Conservation (phyloP, 306 rosid genomes). For the Pueraria montana region DNA sequence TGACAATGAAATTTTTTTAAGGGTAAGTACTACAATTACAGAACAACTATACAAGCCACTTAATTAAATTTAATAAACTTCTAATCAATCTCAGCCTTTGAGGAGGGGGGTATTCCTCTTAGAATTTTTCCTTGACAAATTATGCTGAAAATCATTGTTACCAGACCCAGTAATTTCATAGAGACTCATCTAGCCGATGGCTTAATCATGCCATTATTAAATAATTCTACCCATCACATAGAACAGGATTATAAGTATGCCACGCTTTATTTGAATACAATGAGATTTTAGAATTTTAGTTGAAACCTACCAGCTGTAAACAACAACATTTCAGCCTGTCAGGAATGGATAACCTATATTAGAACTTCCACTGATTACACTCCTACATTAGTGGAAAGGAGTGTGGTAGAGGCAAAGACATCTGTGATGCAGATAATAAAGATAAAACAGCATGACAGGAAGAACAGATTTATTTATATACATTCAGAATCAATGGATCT, state of each 20-base stretch:
- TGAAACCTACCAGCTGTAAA: background rate
- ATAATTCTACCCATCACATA: background rate
- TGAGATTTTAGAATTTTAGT: background rate
- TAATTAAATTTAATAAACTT: too few relatives aligned
- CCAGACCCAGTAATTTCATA: background rate
- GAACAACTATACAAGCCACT: too few relatives aligned
- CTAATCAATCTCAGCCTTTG: too few relatives aligned
- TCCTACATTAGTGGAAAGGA: background rate
- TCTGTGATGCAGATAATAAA: constrained; percentile 18
- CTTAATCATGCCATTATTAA: background rate
- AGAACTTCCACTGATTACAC: background rate
- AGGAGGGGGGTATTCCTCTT: too few relatives aligned
- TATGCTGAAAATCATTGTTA: too few relatives aligned
- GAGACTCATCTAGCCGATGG: background rate
- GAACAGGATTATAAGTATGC: background rate
- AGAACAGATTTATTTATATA: constrained; percentile 28
- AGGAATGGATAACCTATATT: too few relatives aligned
- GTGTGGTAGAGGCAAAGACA: background rate
- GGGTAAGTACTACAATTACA: too few relatives aligned
- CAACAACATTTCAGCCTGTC: too few relatives aligned
- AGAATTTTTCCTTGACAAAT: too few relatives aligned
- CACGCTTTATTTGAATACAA: background rate
- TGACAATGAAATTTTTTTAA: too few relatives aligned
- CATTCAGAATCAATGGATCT: constrained; percentile 41
- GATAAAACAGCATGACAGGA: constrained; percentile 22